A percentile compares a stretch with the other conserved stretches of the same genome.
phyloP scores from a whole-genome alignment of 1,284 basidiomycete genomes.

The Boletellus deceptivus region DNA sequence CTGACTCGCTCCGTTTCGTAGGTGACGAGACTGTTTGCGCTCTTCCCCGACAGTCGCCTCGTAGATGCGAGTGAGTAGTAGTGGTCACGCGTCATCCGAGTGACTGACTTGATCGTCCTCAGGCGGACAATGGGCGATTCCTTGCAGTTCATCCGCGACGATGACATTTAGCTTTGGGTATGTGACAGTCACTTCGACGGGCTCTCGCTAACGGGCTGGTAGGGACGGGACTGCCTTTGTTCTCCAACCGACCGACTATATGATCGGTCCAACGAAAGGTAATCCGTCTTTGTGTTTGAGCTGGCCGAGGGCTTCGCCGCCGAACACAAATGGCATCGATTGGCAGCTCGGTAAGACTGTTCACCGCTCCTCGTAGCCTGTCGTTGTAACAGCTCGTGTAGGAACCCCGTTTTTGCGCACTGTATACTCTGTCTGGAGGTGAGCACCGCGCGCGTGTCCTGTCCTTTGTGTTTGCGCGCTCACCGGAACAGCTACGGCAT shows the following conservation, averaged over 20 bases:
- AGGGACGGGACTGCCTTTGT: constrained; percentile 26
- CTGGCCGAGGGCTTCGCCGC: constrained; percentile 73
- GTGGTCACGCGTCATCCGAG: not conserved
- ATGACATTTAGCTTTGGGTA: constrained; percentile 78
- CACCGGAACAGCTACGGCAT: constrained; percentile 62
- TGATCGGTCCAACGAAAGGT: constrained; percentile 70
- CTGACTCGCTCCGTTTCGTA: constrained; percentile 28
- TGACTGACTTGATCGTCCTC: constrained; percentile 5
- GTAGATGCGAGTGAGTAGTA: constrained; percentile 54
- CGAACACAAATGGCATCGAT: constrained; percentile 75
- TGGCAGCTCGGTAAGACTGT: constrained; percentile 70
- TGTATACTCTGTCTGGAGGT: constrained; percentile 84
- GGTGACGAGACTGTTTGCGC: constrained; percentile 68
- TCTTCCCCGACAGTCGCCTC: constrained; percentile 66
- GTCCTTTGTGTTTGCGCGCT: constrained; percentile 3
- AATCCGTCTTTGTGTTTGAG: constrained; percentile 73
- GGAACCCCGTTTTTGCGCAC: constrained; percentile 79
- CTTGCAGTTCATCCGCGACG: constrained; percentile 66
- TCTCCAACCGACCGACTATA: constrained; percentile 78
- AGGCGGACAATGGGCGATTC: constrained; percentile 81
- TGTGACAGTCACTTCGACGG: constrained; percentile 12
- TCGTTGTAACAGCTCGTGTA: constrained; percentile 12
- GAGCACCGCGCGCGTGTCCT: constrained; percentile 9
- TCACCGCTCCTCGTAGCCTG: not conserved
- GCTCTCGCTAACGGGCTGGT: constrained; percentile 2